These are phyloP conservation scores for Jackrogersella multiformis DNA, from an alignment of 495 filamentous ascomycete species.

Conservation along the genomic window DNA sequence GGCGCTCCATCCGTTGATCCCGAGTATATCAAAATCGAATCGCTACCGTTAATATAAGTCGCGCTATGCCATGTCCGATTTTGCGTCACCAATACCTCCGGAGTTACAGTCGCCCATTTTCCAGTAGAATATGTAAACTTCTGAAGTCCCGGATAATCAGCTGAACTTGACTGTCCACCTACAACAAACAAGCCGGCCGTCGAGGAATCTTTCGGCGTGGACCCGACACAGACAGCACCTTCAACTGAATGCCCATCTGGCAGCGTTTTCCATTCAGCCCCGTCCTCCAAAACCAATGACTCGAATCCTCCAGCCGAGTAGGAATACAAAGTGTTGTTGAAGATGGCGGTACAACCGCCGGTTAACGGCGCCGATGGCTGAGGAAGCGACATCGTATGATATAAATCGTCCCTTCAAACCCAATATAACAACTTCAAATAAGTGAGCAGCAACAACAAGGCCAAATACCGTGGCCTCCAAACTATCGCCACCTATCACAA, in stretches of 20 bases:
- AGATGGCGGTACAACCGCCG: slow-evolving; percentile 83
- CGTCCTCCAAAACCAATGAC: slow-evolving; percentile 71
- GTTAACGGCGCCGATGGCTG: slow-evolving; percentile 70
- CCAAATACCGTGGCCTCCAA: slow-evolving; percentile 27
- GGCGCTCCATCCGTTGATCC: slow-evolving; percentile 69
- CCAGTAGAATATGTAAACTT: slow-evolving; percentile 79
- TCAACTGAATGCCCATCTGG: slow-evolving; percentile 71
- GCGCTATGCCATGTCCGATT: slow-evolving; percentile 79
- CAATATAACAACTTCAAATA: slow-evolving; percentile 10
- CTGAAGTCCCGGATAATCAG: slow-evolving; percentile 80
- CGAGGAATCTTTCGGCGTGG: slow-evolving; percentile 62
- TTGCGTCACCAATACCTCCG: slow-evolving; percentile 64
- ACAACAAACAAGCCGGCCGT: slow-evolving; percentile 80
- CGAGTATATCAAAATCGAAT: slow-evolving; percentile 82
- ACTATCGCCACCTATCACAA: slow-evolving; percentile 27
- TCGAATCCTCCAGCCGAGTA: slow-evolving; percentile 81
- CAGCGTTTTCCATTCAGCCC: slow-evolving; percentile 75
- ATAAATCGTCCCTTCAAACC: slow-evolving; percentile 20
- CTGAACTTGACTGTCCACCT: slow-evolving; percentile 69
- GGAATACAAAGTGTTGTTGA: slow-evolving; percentile 85
- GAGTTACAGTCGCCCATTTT: slow-evolving; percentile 76
- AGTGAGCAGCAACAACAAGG: slow-evolving; percentile 28
- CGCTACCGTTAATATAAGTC: slow-evolving; percentile 73
- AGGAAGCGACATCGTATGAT: slow-evolving; percentile 67
- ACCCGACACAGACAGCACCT: slow-evolving; percentile 80